Evolutionary conservation across 2,329 filamentous ascomycete genomes (phyloP), one percentile per base, ranked within the genome.

Genomic region (Ophiostoma novo-ulmi): DNA sequence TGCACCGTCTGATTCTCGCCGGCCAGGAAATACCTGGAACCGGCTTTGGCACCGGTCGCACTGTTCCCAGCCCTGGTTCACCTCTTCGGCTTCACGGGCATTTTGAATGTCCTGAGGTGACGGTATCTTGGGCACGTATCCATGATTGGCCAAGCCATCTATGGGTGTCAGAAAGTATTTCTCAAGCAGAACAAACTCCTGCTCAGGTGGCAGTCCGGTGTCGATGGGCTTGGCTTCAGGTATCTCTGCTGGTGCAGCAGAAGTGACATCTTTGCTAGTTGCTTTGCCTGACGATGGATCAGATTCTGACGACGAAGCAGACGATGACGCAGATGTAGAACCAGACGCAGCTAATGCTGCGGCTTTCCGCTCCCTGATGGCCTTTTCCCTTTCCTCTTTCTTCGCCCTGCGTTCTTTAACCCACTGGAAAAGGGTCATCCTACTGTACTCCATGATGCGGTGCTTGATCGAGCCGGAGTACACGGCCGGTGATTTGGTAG

Each of bases 11-110:
- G 89, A 85, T 71, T 89, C 86, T 70, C 93, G 87, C 61, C 94
- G 88, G 3, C 93, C 92, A 0, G 94, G 93, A 74, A 97, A 98
- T 3, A 97, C 92, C 76, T 97, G 92, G 76, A 99, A 99, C 31
- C 94, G 89, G 44, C 88, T 88, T 61, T 85, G 85, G 79, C 95
- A 99, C 26, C 95, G 89, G 76, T 97, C 94, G 76, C 95, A 99
- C 68, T 88, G 85, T 80, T 99, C 95, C 85, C 90, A 97, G 67
- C 92, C 92, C 69, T 88, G 85, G 14, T 90, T 87, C 8, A 88
- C 83, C 67, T 87, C 82, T 0, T 92, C 84, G 0, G 89, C 92
- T 63, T 85, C 83, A 44, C 82, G 86, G 0, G 92, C 90, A 68
- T 85, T 83, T 69, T 85, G 81, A 22, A 97, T 86, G 22, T 92